phyloP scores from a whole-genome alignment of 495 filamentous ascomycete genomes.

The Neurospora sp. region DNA sequence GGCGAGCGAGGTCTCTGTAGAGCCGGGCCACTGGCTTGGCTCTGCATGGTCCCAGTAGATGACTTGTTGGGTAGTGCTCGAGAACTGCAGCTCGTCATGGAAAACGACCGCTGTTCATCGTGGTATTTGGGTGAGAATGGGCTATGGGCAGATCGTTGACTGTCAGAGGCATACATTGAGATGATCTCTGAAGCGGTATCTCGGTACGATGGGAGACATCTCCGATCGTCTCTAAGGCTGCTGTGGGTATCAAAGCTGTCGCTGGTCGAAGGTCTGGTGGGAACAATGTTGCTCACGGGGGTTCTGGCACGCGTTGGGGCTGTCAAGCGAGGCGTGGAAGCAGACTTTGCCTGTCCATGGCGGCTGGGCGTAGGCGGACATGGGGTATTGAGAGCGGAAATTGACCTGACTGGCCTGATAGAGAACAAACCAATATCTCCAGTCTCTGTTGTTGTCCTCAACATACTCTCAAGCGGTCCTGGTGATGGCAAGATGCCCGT shows the following conservation, averaged over 20 bases:
- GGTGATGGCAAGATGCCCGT: constrained; percentile 29
- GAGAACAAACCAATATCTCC: constrained; percentile 57
- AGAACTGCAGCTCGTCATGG: constrained; percentile 48
- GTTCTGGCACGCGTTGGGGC: background rate
- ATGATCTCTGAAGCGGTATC: constrained; percentile 36
- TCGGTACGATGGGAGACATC: constrained; percentile 31
- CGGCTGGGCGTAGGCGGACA: constrained; percentile 2
- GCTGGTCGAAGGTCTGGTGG: background rate
- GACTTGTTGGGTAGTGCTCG: constrained; percentile 40
- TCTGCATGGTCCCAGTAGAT: constrained; percentile 43
- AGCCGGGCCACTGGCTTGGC: constrained; percentile 22
- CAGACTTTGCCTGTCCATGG: background rate
- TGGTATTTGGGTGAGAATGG: constrained; percentile 30
- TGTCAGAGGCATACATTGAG: constrained; percentile 38
- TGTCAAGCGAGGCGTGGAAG: background rate
- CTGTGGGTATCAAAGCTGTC: constrained; percentile 1
- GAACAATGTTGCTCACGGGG: background rate
- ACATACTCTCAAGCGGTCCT: constrained; percentile 49
- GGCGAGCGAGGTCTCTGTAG: constrained; percentile 50
- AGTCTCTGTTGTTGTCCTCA: constrained; percentile 59
- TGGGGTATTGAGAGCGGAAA: constrained; percentile 14
- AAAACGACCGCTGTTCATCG: constrained; percentile 42
- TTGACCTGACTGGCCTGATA: constrained; percentile 40
- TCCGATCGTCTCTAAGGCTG: constrained; percentile 16
- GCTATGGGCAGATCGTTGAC: constrained; percentile 30